Conservation (phyloP, 1,284 basidiomycete species). For the Fomitiporia mediterranea region DNA sequence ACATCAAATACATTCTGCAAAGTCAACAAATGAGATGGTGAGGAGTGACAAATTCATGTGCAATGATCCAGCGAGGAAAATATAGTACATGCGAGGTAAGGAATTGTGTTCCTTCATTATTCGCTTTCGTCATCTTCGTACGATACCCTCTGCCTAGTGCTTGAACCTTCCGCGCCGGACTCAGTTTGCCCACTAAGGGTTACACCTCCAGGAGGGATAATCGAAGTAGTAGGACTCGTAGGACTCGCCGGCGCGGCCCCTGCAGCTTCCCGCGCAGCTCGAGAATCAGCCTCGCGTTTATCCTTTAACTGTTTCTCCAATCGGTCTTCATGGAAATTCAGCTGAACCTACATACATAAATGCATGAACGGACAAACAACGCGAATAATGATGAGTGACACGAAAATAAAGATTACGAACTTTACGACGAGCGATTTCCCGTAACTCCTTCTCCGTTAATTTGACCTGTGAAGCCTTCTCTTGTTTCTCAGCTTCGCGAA, state of each 20-base stretch:
- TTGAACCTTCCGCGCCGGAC: constrained; percentile 11
- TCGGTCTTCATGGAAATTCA: constrained; percentile 73
- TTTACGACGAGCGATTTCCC: constrained; percentile 49
- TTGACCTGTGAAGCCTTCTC: constrained; percentile 42
- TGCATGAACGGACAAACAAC: background rate
- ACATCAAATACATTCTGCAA: too few species aligned
- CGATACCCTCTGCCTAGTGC: constrained; percentile 14
- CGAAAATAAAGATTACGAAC: constrained; percentile 30
- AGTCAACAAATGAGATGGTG: too few species aligned
- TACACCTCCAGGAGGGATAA: constrained; percentile 27
- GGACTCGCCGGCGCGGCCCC: constrained; percentile 16
- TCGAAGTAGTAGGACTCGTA: constrained; percentile 9
- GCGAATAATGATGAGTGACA: too few species aligned
- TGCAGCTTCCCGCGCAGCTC: constrained; percentile 38
- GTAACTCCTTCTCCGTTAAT: constrained; percentile 52
- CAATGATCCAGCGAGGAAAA: background rate
- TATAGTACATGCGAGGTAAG: too few species aligned
- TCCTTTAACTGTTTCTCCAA: constrained; percentile 48
- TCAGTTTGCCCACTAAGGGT: constrained; percentile 21
- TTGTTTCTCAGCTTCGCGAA: constrained; percentile 50
- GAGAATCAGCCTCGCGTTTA: constrained; percentile 50
- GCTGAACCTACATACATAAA: constrained; percentile 47
- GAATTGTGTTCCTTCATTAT: too few species aligned
- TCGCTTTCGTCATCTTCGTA: constrained; percentile 20
- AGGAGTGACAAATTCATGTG: too few species aligned